These are phyloP conservation scores for Centaurea solstitialis DNA, from an alignment of 129 eudicot species.

Conservation along the genomic window DNA sequence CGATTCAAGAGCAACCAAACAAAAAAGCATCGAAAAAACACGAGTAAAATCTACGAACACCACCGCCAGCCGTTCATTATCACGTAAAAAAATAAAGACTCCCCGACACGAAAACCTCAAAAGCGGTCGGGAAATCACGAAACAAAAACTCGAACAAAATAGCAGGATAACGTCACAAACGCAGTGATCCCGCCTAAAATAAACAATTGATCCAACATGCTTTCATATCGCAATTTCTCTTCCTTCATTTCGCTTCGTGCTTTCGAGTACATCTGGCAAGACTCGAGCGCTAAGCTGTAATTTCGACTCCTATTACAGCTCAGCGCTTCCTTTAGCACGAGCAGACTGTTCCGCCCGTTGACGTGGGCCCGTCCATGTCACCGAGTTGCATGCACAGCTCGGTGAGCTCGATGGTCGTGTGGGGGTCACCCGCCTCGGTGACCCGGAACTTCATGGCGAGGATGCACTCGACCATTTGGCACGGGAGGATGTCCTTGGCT, in stretches of 20 bases:
- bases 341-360: conserved; percentile 81
- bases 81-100: background rate
- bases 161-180: conserved; percentile 55
- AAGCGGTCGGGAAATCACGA: background rate
- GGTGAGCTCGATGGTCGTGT: conserved; percentile 53
- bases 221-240: conserved; percentile 83
- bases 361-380: conserved; percentile 96
- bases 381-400: conserved; percentile 93
- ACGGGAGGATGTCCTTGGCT: conserved; percentile 81
- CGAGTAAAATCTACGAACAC: background rate
- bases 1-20: background rate
- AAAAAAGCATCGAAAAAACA: background rate
- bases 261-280: conserved; percentile 64
- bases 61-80: background rate
- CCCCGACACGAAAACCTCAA: background rate
- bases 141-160: conserved; percentile 26
- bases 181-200: conserved; percentile 75
- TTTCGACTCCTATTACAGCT: conserved; percentile 76
- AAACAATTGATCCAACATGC: conserved; percentile 69
- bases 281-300: conserved; percentile 73
- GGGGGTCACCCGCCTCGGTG: conserved; percentile 30
- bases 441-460: conserved; percentile 69
- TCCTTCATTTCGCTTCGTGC: conserved; percentile 75
- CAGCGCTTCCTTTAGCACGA: conserved; percentile 73
- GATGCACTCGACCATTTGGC: conserved; percentile 80